A percentile compares a stretch with the other conserved stretches of the same genome.
Conservation (phyloP, 495 filamentous ascomycete species). For the Penicillium lagena region DNA sequence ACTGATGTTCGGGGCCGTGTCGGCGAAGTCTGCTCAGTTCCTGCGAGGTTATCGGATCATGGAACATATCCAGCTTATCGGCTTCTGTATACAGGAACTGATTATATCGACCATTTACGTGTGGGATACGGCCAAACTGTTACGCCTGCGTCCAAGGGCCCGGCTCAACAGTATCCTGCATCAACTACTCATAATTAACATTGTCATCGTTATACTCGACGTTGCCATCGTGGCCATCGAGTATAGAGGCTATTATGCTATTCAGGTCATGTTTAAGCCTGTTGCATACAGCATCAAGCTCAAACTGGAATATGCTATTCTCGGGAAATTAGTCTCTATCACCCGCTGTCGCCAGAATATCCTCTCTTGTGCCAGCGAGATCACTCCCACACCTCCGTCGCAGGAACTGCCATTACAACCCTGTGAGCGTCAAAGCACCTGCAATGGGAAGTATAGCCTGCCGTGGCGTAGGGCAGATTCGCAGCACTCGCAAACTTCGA, state of each 20-base stretch:
- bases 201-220: neutral
- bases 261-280: slow-evolving; percentile 45
- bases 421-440: neutral
- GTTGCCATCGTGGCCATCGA: slow-evolving; percentile 26
- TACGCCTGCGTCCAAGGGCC: neutral
- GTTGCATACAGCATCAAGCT: slow-evolving; percentile 49
- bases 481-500: too few species aligned
- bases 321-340: slow-evolving; percentile 41
- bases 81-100: slow-evolving; percentile 50
- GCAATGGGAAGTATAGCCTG: slow-evolving; percentile 5
- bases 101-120: slow-evolving; percentile 52
- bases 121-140: slow-evolving; percentile 33
- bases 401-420: neutral
- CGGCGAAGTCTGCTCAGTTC: slow-evolving; percentile 23
- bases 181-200: neutral
- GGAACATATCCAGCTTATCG: slow-evolving; percentile 47
- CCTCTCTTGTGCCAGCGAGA: slow-evolving; percentile 9
- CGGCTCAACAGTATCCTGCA: neutral
- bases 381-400: slow-evolving; percentile 8
- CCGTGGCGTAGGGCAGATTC: slow-evolving; percentile 15
- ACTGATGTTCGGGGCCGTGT: slow-evolving; percentile 33
- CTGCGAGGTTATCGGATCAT: slow-evolving; percentile 41
- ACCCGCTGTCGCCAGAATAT: slow-evolving; percentile 9
- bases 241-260: slow-evolving; percentile 36
- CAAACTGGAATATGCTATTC: slow-evolving; percentile 47